Evolutionary conservation across 129 eudicot species (phyloP), one percentile per base, ranked within the genome.

Genomic region (Helichrysum umbraculigerum): DNA sequence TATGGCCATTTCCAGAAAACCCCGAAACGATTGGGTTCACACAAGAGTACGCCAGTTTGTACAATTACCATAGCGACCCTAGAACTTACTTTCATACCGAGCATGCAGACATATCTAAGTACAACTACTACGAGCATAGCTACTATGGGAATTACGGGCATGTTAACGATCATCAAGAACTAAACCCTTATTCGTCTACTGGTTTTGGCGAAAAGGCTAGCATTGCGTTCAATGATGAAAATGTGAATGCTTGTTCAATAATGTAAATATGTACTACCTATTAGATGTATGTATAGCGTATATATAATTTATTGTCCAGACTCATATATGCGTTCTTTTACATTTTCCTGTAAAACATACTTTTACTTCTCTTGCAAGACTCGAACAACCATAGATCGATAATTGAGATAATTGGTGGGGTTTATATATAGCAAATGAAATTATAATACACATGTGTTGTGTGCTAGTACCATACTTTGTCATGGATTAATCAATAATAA

Each of bases 1-100:
- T 94, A 41, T 94, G 97, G 97, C 91, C 88, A 52, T 84, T 64
- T 44, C 97, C 97, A 3, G 75, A 94, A 85, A 85, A 89, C 82
- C 66, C 75, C 2, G 80, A 74, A 34, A 19, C 3, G 33, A 34
- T 32, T 22, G 71, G 33, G 39, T 80, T 58, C 21, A 80, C 79
- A 0, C 76, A 74, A 9, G 58, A 74, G 57, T 74, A 80, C 28
- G 57, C 65, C 12, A 33, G 74, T 68, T 41, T 74, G 44, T 83
- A 83, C 79, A 29, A 72, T 61, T 75, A 29, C 42, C 81, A 80
- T 61, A 80, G 78, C 59, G 34, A 77, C 28, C 87, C 91, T 0
- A 21, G 79, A 2, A 73, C 66, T 14, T 84, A 84, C 61, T 81
- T 56, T 70, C 73, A 76, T 10, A 69, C 68, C 21, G 74, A 83